Percentiles rank a stretch among this genome's conserved stretches.
phyloP scores from a whole-genome alignment of 75 land plant species.

The Azolla pinnata region DNA sequence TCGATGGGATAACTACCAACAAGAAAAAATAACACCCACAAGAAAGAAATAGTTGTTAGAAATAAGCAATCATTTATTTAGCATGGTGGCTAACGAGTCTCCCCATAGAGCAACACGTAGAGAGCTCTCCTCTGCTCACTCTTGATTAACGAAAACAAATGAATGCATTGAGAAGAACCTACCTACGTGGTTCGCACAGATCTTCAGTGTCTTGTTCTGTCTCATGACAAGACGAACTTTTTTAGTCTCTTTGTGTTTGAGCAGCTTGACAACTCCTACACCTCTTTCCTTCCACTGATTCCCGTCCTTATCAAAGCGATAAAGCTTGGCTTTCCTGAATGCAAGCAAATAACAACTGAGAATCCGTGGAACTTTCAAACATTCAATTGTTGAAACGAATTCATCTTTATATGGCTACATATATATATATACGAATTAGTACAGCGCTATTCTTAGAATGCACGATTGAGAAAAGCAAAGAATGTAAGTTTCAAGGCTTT shows the following conservation, averaged over 20 bases:
- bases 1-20: constrained; percentile 19
- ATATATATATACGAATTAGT: no score
- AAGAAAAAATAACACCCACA: not conserved
- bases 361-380: not conserved
- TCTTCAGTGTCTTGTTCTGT: constrained; percentile 37
- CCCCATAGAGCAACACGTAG: no score
- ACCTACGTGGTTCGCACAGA: constrained; percentile 36
- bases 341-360: not conserved
- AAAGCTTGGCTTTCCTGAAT: constrained; percentile 33
- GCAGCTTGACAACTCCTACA: constrained; percentile 26
- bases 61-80: no score
- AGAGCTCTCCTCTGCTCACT: no score
- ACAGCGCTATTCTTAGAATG: no score
- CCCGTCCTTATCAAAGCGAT: constrained; percentile 31
- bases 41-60: no score
- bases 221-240: constrained; percentile 39
- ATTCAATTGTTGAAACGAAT: not conserved
- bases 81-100: no score
- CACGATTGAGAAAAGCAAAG: not conserved
- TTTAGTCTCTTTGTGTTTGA: constrained; percentile 28
- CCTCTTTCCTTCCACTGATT: constrained; percentile 42
- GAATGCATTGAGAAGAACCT: not conserved
- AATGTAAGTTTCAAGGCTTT: not conserved
- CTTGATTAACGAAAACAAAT: no score
- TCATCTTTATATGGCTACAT: no score